phyloP scores from a whole-genome alignment of 2,329 filamentous ascomycete genomes.

The Colletotrichum cereale region DNA sequence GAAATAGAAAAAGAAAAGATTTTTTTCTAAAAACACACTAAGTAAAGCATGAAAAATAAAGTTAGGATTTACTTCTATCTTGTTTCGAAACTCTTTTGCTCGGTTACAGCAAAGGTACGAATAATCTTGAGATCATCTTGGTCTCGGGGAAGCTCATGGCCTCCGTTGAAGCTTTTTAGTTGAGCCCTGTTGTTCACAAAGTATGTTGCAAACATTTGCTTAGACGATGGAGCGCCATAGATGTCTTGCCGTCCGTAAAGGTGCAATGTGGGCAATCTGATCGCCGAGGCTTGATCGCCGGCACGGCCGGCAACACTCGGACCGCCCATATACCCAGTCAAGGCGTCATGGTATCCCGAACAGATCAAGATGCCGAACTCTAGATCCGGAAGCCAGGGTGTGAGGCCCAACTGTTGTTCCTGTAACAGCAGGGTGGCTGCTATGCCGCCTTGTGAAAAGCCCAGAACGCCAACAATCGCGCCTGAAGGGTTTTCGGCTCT shows the following conservation, averaged over 20 bases:
- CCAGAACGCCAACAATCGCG: constrained; percentile 10
- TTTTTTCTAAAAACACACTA: too few relatives aligned
- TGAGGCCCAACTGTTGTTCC: constrained; percentile 3
- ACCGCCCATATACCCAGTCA: neutral
- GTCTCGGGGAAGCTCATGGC: too few relatives aligned
- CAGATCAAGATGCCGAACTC: constrained; percentile 19
- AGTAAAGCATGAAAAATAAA: too few relatives aligned
- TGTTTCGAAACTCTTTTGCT: too few relatives aligned
- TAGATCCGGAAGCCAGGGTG: constrained; percentile 16
- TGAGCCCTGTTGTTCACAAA: neutral
- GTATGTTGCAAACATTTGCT: constrained; percentile 13
- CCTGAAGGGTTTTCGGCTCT: constrained; percentile 4
- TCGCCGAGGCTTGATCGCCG: neutral
- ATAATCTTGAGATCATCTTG: too few relatives aligned
- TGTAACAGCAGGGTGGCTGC: neutral
- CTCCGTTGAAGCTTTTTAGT: too few relatives aligned
- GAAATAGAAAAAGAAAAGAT: too few relatives aligned
- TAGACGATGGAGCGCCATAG: neutral
- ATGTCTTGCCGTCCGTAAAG: constrained; percentile 17
- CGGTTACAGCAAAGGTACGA: too few relatives aligned
- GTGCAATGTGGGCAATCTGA: constrained; percentile 7
- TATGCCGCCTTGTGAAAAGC: constrained; percentile 18
- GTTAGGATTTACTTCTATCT: too few relatives aligned
- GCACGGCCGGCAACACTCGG: neutral
- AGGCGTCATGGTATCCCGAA: constrained; percentile 3